Percentiles rank a stretch among this genome's conserved stretches.
Evolutionary conservation across 176 grass and related monocot species (phyloP).

Genomic region (Phragmites australis): DNA sequence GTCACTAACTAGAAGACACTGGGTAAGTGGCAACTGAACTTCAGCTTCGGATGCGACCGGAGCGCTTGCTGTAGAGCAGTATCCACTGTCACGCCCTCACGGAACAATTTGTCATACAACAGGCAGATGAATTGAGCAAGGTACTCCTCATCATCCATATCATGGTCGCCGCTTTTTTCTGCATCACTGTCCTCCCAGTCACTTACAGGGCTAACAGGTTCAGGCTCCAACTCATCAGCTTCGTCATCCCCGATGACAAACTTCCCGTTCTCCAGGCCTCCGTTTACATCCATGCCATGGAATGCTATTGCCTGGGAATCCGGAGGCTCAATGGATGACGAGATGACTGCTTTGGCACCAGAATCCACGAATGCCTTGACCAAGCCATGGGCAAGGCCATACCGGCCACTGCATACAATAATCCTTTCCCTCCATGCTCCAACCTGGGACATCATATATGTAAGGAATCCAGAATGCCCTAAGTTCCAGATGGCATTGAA

Average conservation of each 20-base stretch:
- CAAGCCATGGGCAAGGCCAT: conserved; percentile 57
- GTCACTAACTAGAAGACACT: conserved; percentile 53
- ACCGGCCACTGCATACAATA: conserved; percentile 80
- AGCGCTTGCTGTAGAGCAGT: conserved; percentile 69
- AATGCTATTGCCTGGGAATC: conserved; percentile 60
- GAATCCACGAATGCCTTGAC: conserved; percentile 87
- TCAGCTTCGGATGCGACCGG: conserved; percentile 66
- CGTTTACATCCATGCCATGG: conserved; percentile 58
- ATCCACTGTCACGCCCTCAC: conserved; percentile 72
- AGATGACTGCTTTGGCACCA: conserved; percentile 89
- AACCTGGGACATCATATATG: conserved; percentile 53
- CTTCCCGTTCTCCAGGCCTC: conserved; percentile 61
- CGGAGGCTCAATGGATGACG: conserved; percentile 70
- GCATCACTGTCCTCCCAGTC: conserved; percentile 94
- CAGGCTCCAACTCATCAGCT: conserved; percentile 57
- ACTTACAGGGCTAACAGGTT: conserved; percentile 72
- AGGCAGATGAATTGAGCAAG: conserved; percentile 72
- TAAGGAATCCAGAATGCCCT: conserved; percentile 10
- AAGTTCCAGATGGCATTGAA: conserved; percentile 15
- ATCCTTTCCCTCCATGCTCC: conserved; percentile 96
- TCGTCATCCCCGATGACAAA: conserved; percentile 94
- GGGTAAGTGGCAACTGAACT: conserved; percentile 82
- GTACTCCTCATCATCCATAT: conserved; percentile 75
- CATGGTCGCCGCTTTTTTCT: conserved; percentile 54
- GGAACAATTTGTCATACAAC: conserved; percentile 83